Evolutionary conservation across 306 rosid species (phyloP).

Genomic region (Astragalus membranaceus): DNA sequence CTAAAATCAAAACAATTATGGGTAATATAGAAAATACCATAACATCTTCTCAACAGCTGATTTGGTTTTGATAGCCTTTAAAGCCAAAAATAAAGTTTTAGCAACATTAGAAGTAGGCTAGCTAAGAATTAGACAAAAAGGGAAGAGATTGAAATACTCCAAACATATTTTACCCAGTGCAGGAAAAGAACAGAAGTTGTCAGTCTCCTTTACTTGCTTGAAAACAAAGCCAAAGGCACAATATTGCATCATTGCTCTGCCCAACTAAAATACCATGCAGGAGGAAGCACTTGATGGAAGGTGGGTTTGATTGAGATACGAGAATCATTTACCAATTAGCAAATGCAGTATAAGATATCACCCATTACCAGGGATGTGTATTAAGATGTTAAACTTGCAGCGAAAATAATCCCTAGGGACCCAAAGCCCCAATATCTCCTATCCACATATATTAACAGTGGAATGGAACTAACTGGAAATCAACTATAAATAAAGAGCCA

Average conservation of each 20-base stretch:
- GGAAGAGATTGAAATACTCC: conserved; percentile 74
- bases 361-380: conserved; percentile 65
- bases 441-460: conserved; percentile 31
- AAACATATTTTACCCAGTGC: conserved; percentile 80
- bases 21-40: conserved; percentile 63
- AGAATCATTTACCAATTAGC: conserved; percentile 42
- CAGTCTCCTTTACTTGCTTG: conserved; percentile 78
- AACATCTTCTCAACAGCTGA: conserved; percentile 64
- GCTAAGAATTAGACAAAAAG: conserved; percentile 44
- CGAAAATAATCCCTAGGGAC: conserved; percentile 34
- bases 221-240: conserved; percentile 57
- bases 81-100: conserved; percentile 61
- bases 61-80: conserved; percentile 55
- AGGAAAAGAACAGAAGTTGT: conserved; percentile 63
- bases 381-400: conserved; percentile 26
- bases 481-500: conserved; percentile 20
- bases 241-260: conserved; percentile 51
- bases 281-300: conserved; percentile 49
- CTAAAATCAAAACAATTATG: conserved; percentile 35
- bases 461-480: conserved; percentile 10
- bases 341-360: conserved; percentile 28
- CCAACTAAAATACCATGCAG: conserved; percentile 57
- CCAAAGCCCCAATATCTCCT: conserved; percentile 36
- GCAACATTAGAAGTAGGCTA: conserved; percentile 55
- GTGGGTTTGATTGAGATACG: conserved; percentile 33